Evolutionary conservation across 2,329 filamentous ascomycete genomes (phyloP).

Genomic region (Lanzia echinophila): DNA sequence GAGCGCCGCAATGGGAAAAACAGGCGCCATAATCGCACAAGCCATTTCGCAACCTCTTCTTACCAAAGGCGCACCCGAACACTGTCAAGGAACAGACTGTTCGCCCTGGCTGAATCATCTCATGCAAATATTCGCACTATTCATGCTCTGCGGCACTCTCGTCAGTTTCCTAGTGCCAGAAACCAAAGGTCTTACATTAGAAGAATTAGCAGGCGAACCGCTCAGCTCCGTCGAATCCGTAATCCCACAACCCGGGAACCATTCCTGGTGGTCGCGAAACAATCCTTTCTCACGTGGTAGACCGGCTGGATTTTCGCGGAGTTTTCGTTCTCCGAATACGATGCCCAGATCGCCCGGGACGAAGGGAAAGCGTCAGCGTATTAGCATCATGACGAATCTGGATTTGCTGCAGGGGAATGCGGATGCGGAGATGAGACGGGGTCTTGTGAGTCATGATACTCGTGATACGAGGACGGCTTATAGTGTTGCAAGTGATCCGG

Average conservation of each 20-base stretch:
- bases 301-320: constrained; percentile 19
- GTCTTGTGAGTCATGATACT: neutral
- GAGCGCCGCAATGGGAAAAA: constrained; percentile 59
- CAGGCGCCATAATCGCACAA: constrained; percentile 63
- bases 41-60: constrained; percentile 57
- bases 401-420: constrained; percentile 16
- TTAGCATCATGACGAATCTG: constrained; percentile 22
- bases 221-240: constrained; percentile 3
- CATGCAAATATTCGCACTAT: constrained; percentile 71
- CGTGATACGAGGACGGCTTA: constrained; percentile 2
- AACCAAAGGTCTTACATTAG: constrained; percentile 67
- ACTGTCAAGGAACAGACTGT: constrained; percentile 43
- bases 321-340: constrained; percentile 7
- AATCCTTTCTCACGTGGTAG: constrained; percentile 20
- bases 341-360: constrained; percentile 16
- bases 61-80: constrained; percentile 45
- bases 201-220: constrained; percentile 59
- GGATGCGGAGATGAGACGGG: neutral
- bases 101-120: constrained; percentile 62
- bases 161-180: constrained; percentile 69
- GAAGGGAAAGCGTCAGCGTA: constrained; percentile 16
- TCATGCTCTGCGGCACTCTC: constrained; percentile 69
- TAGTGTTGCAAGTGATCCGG: constrained; percentile 10
- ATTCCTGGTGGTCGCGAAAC: constrained; percentile 6
- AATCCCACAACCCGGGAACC: neutral